Evolutionary conservation across 805 yeast species (phyloP), one percentile per base, ranked within the genome.

Genomic region (Teunomyces pallodes): DNA sequence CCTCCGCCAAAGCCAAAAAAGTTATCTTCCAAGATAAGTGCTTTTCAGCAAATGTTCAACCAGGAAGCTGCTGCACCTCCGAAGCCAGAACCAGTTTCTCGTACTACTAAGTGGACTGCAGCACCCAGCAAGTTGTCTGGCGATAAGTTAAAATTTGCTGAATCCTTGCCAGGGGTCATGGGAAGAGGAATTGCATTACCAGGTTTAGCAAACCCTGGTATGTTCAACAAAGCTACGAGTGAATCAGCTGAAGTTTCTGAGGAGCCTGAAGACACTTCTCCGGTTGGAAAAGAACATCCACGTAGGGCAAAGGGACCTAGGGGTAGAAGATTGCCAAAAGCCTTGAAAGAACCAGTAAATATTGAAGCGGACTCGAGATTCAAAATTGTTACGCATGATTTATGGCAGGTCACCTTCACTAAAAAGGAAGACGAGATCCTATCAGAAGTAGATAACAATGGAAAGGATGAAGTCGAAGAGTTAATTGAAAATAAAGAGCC

Each of bases 1-100:
- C 73, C 89, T 10, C 90, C 90, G 5, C 84, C 82, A 28, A 83
- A 83, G 20, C 92, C 92, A 3, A 86, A 86, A 57, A 87, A 87
- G 56, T 82, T 89, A 13, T 86, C 92, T 0, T 83, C 90, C 1
- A 85, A 77, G 52, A 87, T 87, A 50, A 90, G 91, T 1, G 90
- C 90, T 0, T 87, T 87, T 62, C 95, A 87, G 59, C 86, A 85
- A 58, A 81, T 85, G 86, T 71, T 87, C 46, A 79, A 79, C 43
- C 68, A 64, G 46, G 56, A 56, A 13, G 51, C 64, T 3, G 29
- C n/a, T 28, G 36, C 39, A 30, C 39, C 38, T 4, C 43, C 43
- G 7, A 40, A 40, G 27, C 32, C 43, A 28, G 36, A 14, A 6
- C 46, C 44, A 9, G 27, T 49, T 12, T 46, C 52, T 6, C 43